A percentile compares a stretch with the other conserved stretches of the same genome.
Evolutionary conservation across 169 alveolate genomes (phyloP).

Genomic region (Besnoitia besnoiti): DNA sequence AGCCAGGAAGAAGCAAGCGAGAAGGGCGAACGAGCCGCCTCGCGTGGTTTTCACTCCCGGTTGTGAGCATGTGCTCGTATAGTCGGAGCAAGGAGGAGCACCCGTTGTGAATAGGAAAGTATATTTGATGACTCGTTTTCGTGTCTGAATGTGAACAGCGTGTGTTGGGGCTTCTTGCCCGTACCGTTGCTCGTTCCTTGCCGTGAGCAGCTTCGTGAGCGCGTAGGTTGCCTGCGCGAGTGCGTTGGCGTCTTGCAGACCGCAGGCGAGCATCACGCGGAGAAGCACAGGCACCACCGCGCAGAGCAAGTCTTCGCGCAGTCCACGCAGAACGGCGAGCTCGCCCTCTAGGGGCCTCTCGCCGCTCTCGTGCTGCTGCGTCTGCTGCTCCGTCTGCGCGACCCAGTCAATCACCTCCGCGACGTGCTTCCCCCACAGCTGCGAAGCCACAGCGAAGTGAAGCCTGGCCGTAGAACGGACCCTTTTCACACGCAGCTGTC

Average conservation of each 20-base stretch:
- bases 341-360: neutral
- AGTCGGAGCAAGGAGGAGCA: too few relatives aligned
- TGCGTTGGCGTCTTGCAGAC: slow-evolving; percentile 15
- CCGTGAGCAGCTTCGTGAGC: neutral
- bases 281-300: neutral
- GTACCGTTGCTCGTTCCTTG: slow-evolving; percentile 18
- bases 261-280: neutral
- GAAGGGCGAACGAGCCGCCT: too few relatives aligned
- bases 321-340: neutral
- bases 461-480: too few relatives aligned
- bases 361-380: neutral
- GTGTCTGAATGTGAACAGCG: too few relatives aligned
- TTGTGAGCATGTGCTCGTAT: too few relatives aligned
- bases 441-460: neutral
- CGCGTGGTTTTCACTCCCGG: too few relatives aligned
- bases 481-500: too few relatives aligned
- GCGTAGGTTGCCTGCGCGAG: slow-evolving; percentile 13
- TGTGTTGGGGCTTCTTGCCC: neutral
- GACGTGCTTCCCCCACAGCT: slow-evolving; percentile 24
- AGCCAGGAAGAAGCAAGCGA: too few relatives aligned
- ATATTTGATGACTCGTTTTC: too few relatives aligned
- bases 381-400: neutral
- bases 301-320: neutral
- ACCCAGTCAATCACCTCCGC: neutral
- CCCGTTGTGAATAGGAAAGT: too few relatives aligned